Conservation (phyloP, 2,329 filamentous ascomycete species). For the Orbilia blumenaviensis region DNA sequence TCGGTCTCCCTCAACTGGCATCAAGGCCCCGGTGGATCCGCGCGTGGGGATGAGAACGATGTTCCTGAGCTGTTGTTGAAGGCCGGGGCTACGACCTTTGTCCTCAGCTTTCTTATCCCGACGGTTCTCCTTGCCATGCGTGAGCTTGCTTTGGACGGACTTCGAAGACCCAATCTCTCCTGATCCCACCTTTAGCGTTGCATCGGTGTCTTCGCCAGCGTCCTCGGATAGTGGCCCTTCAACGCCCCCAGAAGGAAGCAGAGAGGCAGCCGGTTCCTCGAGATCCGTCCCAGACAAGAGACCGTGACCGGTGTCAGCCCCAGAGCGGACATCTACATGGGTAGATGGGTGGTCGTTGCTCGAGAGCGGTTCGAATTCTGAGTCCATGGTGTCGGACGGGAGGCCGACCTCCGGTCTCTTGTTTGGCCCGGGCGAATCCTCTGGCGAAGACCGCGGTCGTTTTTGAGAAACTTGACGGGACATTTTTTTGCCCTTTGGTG, state of each 20-base stretch:
- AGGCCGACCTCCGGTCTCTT: neutral
- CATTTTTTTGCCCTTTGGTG: neutral
- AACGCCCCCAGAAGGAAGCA: neutral
- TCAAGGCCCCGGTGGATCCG: neutral
- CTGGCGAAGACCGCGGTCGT: neutral
- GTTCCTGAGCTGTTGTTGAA: too few species aligned
- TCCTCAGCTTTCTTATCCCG: neutral
- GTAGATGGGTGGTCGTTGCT: neutral
- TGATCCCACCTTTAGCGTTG: too few species aligned
- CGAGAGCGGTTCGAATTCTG: neutral
- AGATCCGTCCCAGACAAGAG: neutral
- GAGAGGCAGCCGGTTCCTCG: neutral
- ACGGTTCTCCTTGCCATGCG: neutral
- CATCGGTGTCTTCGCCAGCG: too few species aligned
- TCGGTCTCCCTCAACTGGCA: neutral
- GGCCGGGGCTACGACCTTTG: neutral
- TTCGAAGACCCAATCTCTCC: too few species aligned
- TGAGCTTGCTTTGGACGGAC: too few species aligned
- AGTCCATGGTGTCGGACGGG: slow-evolving; percentile 1
- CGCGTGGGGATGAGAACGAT: neutral
- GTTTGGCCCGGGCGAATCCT: neutral
- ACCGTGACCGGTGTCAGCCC: neutral
- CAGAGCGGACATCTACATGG: neutral
- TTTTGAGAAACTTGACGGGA: neutral
- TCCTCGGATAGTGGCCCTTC: neutral